phyloP scores from a whole-genome alignment of 2,329 filamentous ascomycete species.

The Aspergillus vadensis region DNA sequence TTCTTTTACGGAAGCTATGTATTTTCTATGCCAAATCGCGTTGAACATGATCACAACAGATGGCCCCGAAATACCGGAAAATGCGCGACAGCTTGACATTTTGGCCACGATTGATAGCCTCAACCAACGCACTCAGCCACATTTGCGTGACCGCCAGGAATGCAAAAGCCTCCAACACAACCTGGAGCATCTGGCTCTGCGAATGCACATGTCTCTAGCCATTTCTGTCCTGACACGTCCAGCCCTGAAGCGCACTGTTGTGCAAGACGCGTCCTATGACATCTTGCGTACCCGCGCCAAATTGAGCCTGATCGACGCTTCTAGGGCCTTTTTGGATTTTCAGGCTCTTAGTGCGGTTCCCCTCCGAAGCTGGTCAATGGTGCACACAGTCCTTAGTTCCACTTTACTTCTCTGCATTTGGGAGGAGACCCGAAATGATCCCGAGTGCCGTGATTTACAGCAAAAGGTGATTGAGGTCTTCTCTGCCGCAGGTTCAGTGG shows the following conservation, averaged over 20 bases:
- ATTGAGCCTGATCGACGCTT: constrained; percentile 29
- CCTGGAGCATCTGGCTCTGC: constrained; percentile 58
- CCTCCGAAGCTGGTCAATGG: constrained; percentile 37
- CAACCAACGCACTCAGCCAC: constrained; percentile 51
- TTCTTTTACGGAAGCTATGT: constrained; percentile 33
- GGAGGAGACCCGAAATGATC: constrained; percentile 35
- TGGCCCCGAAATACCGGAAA: constrained; percentile 23
- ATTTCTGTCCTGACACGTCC: constrained; percentile 59
- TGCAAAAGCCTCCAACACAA: constrained; percentile 47
- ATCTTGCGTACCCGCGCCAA: constrained; percentile 28
- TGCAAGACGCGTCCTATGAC: constrained; percentile 11
- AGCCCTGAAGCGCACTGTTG: constrained; percentile 47
- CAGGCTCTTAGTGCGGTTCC: constrained; percentile 35
- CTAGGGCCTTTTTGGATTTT: constrained; percentile 36
- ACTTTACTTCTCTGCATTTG: constrained; percentile 38
- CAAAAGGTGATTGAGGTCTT: constrained; percentile 36
- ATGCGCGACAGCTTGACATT: constrained; percentile 31
- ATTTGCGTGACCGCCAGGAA: constrained; percentile 50
- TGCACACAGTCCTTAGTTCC: constrained; percentile 38
- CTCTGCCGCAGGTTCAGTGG: constrained; percentile 21
- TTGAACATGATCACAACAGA: constrained; percentile 49
- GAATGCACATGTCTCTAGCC: constrained; percentile 58
- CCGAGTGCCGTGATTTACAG: constrained; percentile 32
- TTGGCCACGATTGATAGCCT: constrained; percentile 48
- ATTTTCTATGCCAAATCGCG: constrained; percentile 28